Evolutionary conservation across 2,329 filamentous ascomycete genomes (phyloP).

Genomic region (Fusarium paranaense): DNA sequence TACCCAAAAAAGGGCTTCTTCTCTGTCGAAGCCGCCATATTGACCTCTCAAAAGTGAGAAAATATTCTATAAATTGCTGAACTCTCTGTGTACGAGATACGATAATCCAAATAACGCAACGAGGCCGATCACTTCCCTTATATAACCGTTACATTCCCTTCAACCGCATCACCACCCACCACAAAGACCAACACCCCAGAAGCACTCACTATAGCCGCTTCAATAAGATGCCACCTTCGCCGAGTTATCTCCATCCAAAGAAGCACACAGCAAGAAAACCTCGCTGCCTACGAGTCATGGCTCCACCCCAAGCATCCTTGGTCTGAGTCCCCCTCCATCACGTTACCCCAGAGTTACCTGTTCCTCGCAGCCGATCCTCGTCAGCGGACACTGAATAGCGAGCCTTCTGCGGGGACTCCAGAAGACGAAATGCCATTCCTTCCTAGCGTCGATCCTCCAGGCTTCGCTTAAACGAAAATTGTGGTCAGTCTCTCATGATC

Average conservation of each 20-base stretch:
- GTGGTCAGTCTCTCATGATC: neutral
- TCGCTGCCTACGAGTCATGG: slow-evolving; percentile 5
- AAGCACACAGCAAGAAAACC: neutral
- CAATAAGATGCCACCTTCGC: neutral
- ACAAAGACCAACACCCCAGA: neutral
- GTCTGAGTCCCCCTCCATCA: neutral
- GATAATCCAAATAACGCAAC: neutral
- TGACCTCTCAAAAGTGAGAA: neutral
- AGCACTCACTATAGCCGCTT: slow-evolving; percentile 7
- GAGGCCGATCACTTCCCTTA: neutral
- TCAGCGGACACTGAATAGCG: neutral
- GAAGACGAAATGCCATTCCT: neutral
- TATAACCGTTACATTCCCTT: neutral
- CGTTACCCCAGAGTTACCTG: neutral
- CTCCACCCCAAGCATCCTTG: neutral
- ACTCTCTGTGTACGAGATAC: neutral
- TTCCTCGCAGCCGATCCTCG: neutral
- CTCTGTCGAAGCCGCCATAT: neutral
- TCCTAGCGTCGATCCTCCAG: neutral
- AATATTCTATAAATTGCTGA: neutral
- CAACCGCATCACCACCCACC: neutral
- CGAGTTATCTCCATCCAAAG: slow-evolving; percentile 4
- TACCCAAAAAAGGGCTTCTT: slow-evolving; percentile 18
- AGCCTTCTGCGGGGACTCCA: neutral
- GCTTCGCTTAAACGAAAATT: neutral